Evolutionary conservation across 2,329 filamentous ascomycete species (phyloP).

Genomic region (Alternaria triticimaculans): DNA sequence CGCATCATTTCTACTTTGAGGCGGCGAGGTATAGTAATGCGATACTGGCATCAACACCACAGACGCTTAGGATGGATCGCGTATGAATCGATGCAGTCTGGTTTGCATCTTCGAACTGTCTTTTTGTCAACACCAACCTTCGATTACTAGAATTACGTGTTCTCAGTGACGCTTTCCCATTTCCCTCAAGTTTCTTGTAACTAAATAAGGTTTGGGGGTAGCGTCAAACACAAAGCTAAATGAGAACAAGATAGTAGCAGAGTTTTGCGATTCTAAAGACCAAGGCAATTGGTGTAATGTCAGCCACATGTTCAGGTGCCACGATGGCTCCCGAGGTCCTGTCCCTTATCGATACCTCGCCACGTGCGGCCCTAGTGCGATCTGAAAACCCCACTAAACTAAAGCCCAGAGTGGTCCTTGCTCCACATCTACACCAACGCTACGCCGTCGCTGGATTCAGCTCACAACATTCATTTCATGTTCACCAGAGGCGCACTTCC

Average conservation of each 20-base stretch:
- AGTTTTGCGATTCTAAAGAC: neutral
- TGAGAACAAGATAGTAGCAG: neutral
- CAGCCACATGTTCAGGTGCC: neutral
- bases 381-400: neutral
- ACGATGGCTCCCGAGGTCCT: neutral
- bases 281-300: neutral
- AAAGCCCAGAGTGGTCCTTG: neutral
- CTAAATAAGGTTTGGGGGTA: neutral
- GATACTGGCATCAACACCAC: neutral
- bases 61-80: neutral
- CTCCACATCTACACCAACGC: neutral
- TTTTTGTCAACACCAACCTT: neutral
- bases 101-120: neutral
- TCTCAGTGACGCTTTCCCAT: neutral
- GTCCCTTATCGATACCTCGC: conserved; percentile 2
- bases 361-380: neutral
- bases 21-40: neutral
- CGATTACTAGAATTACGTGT: neutral
- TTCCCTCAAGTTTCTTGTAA: neutral
- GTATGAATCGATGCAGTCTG: neutral
- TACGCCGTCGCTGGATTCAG: neutral
- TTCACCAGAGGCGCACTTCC: neutral
- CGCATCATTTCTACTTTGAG: neutral
- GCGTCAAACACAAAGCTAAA: neutral
- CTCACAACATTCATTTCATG: neutral